Evolutionary conservation across 441 rosid species (phyloP).

Genomic region (Eruca vesicaria): DNA sequence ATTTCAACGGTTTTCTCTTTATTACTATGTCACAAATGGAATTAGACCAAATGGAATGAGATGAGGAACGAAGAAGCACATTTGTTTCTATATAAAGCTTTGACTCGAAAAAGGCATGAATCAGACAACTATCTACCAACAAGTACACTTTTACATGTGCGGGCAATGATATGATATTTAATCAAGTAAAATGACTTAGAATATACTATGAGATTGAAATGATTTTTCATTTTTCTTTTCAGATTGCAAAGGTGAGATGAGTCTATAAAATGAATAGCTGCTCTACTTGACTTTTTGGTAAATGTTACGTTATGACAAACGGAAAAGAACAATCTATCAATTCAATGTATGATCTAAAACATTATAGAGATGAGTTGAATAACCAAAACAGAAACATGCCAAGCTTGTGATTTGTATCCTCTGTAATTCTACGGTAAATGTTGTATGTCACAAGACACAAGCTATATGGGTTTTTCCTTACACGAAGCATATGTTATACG

Average conservation of each 20-base stretch:
- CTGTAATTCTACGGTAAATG: background rate
- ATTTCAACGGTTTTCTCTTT: slow-evolving; percentile 4
- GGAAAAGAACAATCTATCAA: background rate
- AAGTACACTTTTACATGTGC: slow-evolving; percentile 11
- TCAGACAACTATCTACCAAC: slow-evolving; percentile 27
- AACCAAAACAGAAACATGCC: background rate
- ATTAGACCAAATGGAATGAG: slow-evolving; percentile 4
- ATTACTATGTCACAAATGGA: background rate
- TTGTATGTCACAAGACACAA: background rate
- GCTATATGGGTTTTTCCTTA: background rate
- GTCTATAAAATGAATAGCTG: background rate
- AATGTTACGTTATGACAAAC: background rate
- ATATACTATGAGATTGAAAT: background rate
- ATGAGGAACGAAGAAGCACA: background rate
- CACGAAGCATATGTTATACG: background rate
- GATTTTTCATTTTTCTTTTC: background rate
- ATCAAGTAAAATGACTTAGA: background rate
- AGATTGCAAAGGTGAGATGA: background rate
- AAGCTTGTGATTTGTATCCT: background rate
- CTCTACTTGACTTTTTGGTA: background rate
- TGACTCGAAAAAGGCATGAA: slow-evolving; percentile 15
- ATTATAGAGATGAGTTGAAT: background rate
- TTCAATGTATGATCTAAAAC: background rate
- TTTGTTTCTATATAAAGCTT: background rate
- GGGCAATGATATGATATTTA: background rate